Percentiles rank a stretch among this genome's conserved stretches.
Evolutionary conservation across 192 early-diverging fungal species (phyloP).

Genomic region (Phlyctochytrium arcticum): DNA sequence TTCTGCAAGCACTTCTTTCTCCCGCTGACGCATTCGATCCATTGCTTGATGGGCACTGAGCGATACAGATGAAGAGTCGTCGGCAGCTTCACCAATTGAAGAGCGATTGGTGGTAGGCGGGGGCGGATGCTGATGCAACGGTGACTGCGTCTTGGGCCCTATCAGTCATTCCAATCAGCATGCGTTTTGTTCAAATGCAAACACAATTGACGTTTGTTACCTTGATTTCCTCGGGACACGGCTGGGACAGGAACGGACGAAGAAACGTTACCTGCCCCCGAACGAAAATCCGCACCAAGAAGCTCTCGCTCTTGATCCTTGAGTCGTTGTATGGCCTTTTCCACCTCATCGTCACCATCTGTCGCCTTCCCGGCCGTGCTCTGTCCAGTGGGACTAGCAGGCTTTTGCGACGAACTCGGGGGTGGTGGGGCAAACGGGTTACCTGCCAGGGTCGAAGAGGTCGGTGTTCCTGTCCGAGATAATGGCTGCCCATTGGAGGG

Average conservation of each 20-base stretch:
- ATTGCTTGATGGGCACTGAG: conserved; percentile 11
- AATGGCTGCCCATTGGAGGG: neutral
- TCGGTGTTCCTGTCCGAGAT: neutral
- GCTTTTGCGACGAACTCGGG: neutral
- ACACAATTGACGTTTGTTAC: neutral
- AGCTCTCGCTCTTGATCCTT: conserved; percentile 17
- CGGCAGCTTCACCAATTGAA: neutral
- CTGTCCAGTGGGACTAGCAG: neutral
- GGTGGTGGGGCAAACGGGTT: neutral
- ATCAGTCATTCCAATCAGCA: no score
- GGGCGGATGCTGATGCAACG: no score
- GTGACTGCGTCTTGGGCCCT: no score
- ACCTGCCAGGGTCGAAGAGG: neutral
- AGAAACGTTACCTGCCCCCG: conserved; percentile 24
- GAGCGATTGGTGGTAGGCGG: no score
- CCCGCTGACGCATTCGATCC: conserved; percentile 25
- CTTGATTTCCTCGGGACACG: neutral
- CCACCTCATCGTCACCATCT: conserved; percentile 23
- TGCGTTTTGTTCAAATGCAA: no score
- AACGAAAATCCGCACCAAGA: conserved; percentile 22
- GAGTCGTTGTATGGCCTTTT: conserved; percentile 15
- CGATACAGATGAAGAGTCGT: neutral
- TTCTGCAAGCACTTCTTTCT: conserved; percentile 21
- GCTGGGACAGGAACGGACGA: conserved; percentile 23
- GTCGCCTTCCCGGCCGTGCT: no score